Base-by-base conservation (phyloP, 257 asterid species). In the Knoxia roxburghii region DNA sequence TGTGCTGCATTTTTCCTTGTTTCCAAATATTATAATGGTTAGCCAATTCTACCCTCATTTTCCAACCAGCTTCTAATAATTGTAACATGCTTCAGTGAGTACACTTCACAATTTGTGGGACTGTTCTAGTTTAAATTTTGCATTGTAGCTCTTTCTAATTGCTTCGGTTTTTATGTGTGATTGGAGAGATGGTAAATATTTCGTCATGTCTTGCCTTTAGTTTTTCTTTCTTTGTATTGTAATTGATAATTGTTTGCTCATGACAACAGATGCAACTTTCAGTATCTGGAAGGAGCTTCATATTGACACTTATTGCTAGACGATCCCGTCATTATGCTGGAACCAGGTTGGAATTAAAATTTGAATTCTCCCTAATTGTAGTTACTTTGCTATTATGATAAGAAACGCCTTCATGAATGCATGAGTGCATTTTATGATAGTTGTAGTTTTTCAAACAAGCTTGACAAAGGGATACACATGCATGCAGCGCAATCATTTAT, bases 241-340 rank as follows among this genome's bases (percentile, higher is more conserved):
- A 26, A 51, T 33, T 54, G 35, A 72, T 32, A 56, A 37, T 76
- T 32, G 57, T 21, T 68, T 56, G 67, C 50, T 74, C 24, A 57
- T 48, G 27, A 51, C 68, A 21, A 70, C 82, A 94, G 99, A 95
- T 83, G 70, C 73, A 83, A 59, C 87, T 86, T 60, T 81, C 93
- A 13, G 68, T 76, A 76, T 74, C 82, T 68, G 89, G 85, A 50
- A 82, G 85, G 57, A 85, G 79, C 30, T 84, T 86, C 76, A 61
- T 61, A 63, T 78, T 94, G 68, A 86, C 87, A 73, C 93, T 94
- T 41, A 79, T 94, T 76, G 95, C 99, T 37, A 85, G 99, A 60
- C 89, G 99, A 45, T 94, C 99, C 7, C 95, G 97, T 72, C 99
- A 94, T 77, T 90, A 85, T 65, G 99, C 99, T 62, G 99, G 99